A percentile compares a stretch with the other conserved stretches of the same genome.
These are phyloP conservation scores for Daldinia bambusicola DNA, from an alignment of 495 filamentous ascomycete genomes.

Conservation along the genomic window DNA sequence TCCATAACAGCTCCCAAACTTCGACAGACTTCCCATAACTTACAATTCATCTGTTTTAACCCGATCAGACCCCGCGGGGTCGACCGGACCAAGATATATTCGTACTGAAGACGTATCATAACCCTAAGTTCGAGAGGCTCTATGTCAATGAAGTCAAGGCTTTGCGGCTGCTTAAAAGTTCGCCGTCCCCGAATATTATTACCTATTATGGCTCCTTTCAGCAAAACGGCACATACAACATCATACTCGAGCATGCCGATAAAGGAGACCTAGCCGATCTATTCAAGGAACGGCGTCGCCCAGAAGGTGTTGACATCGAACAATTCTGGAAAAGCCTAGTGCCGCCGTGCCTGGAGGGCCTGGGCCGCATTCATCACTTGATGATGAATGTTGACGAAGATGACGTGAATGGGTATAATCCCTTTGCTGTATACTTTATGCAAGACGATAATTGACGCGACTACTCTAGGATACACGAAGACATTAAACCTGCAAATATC, in stretches of 20 bases:
- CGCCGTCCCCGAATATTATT: constrained; percentile 50
- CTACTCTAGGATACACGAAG: constrained; percentile 48
- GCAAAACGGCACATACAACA: constrained; percentile 50
- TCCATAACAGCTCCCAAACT: too few species aligned
- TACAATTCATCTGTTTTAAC: too few species aligned
- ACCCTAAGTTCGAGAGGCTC: constrained; percentile 40
- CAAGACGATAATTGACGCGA: too few species aligned
- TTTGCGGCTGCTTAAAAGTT: constrained; percentile 47
- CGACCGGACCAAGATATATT: constrained; percentile 44
- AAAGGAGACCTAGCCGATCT: constrained; percentile 55
- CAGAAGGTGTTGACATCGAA: constrained; percentile 48
- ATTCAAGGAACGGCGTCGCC: constrained; percentile 43
- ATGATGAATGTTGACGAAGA: constrained; percentile 25
- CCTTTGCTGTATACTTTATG: not conserved
- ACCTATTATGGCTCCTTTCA: constrained; percentile 57
- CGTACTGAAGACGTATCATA: constrained; percentile 56
- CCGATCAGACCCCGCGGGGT: not conserved
- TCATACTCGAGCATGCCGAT: constrained; percentile 61
- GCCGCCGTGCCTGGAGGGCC: constrained; percentile 50
- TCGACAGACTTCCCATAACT: too few species aligned
- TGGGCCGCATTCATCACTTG: constrained; percentile 52
- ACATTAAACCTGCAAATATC: constrained; percentile 56
- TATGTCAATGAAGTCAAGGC: constrained; percentile 53
- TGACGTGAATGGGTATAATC: constrained; percentile 6
- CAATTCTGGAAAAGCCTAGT: constrained; percentile 56